phyloP scores from a whole-genome alignment of 495 filamentous ascomycete species.

The Astrothelium macrocarpum region DNA sequence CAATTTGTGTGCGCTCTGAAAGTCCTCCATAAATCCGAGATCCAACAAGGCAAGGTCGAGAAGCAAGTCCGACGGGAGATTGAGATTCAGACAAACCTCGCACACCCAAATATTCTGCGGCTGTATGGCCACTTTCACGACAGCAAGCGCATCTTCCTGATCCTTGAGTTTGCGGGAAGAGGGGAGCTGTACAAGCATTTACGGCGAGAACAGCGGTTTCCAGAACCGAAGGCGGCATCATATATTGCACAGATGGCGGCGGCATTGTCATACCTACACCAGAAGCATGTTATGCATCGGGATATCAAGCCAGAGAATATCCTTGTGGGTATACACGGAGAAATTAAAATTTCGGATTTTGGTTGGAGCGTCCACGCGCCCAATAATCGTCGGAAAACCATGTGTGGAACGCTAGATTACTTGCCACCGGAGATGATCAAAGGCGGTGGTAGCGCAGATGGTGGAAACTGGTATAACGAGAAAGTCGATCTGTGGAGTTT shows the following conservation, averaged over 20 bases:
- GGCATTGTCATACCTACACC: constrained; percentile 83
- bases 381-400: constrained; percentile 84
- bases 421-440: constrained; percentile 96
- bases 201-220: constrained; percentile 74
- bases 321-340: constrained; percentile 89
- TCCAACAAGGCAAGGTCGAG: constrained; percentile 87
- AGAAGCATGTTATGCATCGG: constrained; percentile 96
- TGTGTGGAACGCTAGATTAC: constrained; percentile 97
- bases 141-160: constrained; percentile 88
- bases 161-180: constrained; percentile 89
- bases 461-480: constrained; percentile 81
- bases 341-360: constrained; percentile 98
- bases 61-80: constrained; percentile 96
- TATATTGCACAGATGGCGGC: constrained; percentile 99
- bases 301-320: constrained; percentile 99
- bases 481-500: constrained; percentile 96
- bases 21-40: constrained; percentile 88
- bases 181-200: constrained; percentile 97
- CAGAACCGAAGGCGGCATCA: constrained; percentile 91
- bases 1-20: constrained; percentile 96
- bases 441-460: constrained; percentile 43
- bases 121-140: constrained; percentile 97
- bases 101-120: constrained; percentile 90
- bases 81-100: constrained; percentile 92
- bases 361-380: constrained; percentile 98